Evolutionary conservation across 495 filamentous ascomycete genomes (phyloP).

Genomic region (Hypoxylon subgilvum): DNA sequence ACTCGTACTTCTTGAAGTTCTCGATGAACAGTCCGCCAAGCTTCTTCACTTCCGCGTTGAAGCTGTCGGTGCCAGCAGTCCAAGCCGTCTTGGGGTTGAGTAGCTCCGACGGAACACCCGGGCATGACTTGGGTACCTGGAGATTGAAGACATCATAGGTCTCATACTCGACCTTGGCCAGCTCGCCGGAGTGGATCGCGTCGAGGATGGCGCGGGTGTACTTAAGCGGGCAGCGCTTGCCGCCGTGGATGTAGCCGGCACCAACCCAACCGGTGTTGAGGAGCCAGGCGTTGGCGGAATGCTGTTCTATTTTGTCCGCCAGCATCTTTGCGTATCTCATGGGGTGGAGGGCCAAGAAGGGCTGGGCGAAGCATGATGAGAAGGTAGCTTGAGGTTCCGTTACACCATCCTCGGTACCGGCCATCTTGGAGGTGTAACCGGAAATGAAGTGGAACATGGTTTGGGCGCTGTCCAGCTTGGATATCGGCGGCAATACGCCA

Average conservation of each 20-base stretch:
- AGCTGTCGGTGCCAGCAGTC: slow-evolving; percentile 77
- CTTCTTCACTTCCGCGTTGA: slow-evolving; percentile 86
- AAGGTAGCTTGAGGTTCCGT: slow-evolving; percentile 98
- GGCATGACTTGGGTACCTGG: slow-evolving; percentile 83
- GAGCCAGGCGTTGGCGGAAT: slow-evolving; percentile 97
- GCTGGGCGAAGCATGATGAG: slow-evolving; percentile 99
- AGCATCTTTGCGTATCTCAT: slow-evolving; percentile 99
- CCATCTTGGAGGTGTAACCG: slow-evolving; percentile 99
- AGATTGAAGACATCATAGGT: slow-evolving; percentile 97
- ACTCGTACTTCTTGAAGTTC: slow-evolving; percentile 96
- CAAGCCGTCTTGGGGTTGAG: slow-evolving; percentile 94
- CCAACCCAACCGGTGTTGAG: slow-evolving; percentile 99
- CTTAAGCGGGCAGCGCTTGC: slow-evolving; percentile 98
- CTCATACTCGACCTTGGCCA: slow-evolving; percentile 91
- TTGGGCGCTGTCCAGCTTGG: slow-evolving; percentile 92
- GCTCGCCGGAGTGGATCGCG: slow-evolving; percentile 93
- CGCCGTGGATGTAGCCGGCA: slow-evolving; percentile 89
- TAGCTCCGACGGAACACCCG: slow-evolving; percentile 84
- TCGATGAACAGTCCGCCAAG: slow-evolving; percentile 86
- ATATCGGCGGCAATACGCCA: slow-evolving; percentile 96
- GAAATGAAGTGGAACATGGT: slow-evolving; percentile 99
- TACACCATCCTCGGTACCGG: slow-evolving; percentile 95
- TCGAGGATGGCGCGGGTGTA: slow-evolving; percentile 99
- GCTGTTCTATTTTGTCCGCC: slow-evolving; percentile 92
- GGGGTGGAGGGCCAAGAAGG: slow-evolving; percentile 97